These are phyloP conservation scores for Tylopilus balloui DNA, from an alignment of 768 basidiomycete genomes.

Conservation along the genomic window DNA sequence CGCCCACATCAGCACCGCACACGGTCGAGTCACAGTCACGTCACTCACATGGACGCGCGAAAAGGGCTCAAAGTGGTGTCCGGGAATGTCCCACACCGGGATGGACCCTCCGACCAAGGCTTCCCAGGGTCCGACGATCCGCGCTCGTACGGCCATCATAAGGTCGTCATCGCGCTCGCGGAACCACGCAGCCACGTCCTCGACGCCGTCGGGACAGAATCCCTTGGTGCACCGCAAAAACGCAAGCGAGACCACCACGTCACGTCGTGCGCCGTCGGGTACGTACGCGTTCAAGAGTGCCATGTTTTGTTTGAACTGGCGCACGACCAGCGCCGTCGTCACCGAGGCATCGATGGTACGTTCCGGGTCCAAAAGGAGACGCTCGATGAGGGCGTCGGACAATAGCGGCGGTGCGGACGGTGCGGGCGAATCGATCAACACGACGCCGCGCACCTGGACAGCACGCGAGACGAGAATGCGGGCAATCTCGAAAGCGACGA, in stretches of 20 bases:
- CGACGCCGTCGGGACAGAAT: constrained; percentile 32
- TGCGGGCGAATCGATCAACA: constrained; percentile 65
- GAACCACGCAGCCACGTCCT: constrained; percentile 49
- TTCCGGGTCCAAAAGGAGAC: constrained; percentile 34
- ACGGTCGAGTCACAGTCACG: neutral
- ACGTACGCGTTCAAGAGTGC: constrained; percentile 45
- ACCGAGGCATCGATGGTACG: constrained; percentile 30
- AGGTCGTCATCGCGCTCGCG: constrained; percentile 39
- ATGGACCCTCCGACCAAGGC: constrained; percentile 35
- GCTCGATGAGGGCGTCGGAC: constrained; percentile 48
- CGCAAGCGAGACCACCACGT: constrained; percentile 36
- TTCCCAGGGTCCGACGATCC: constrained; percentile 46
- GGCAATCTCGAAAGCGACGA: constrained; percentile 63
- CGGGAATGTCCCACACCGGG: constrained; percentile 53
- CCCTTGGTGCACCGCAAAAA: constrained; percentile 52
- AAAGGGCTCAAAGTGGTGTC: constrained; percentile 64
- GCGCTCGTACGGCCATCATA: constrained; percentile 7
- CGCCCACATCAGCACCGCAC: neutral
- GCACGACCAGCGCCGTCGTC: constrained; percentile 32
- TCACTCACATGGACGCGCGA: constrained; percentile 46
- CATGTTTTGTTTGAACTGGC: constrained; percentile 49
- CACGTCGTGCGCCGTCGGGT: constrained; percentile 29
- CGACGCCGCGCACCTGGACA: constrained; percentile 47
- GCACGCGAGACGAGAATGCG: constrained; percentile 41
- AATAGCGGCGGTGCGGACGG: constrained; percentile 52